phyloP scores from a whole-genome alignment of 495 filamentous ascomycete genomes.

The Hypoxylon lienhwacheense region DNA sequence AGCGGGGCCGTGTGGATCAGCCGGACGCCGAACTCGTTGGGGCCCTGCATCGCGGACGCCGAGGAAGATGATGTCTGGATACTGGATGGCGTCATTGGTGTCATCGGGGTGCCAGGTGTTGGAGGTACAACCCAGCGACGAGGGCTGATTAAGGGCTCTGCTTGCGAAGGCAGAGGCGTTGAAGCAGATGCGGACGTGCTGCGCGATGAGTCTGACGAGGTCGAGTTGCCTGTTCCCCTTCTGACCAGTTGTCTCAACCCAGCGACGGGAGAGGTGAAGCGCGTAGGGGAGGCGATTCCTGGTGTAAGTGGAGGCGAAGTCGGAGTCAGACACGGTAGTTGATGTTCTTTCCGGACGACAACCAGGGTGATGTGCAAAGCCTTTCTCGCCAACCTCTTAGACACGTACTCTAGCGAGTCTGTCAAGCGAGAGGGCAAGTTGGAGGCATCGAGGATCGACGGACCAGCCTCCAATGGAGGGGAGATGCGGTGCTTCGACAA shows the following conservation, averaged over 20 bases:
- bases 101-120: slow-evolving; percentile 42
- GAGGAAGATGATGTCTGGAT: slow-evolving; percentile 40
- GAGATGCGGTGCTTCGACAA: slow-evolving; percentile 54
- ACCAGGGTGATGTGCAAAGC: slow-evolving; percentile 50
- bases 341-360: slow-evolving; percentile 53
- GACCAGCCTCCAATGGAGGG: slow-evolving; percentile 57
- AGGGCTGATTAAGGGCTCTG: slow-evolving; percentile 26
- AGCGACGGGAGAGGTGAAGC: slow-evolving; percentile 37
- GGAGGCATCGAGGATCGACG: slow-evolving; percentile 51
- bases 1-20: slow-evolving; percentile 42
- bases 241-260: slow-evolving; percentile 48
- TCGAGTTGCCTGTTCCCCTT: slow-evolving; percentile 34
- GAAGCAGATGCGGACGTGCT: slow-evolving; percentile 45
- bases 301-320: slow-evolving; percentile 36
- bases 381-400: slow-evolving; percentile 52
- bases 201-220: slow-evolving; percentile 44
- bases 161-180: slow-evolving; percentile 47
- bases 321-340: slow-evolving; percentile 41
- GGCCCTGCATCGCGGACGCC: slow-evolving; percentile 27
- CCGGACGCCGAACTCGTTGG: slow-evolving; percentile 44
- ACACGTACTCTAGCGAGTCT: slow-evolving; percentile 54
- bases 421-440: slow-evolving; percentile 49
- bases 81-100: slow-evolving; percentile 49
- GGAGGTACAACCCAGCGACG: slow-evolving; percentile 34
- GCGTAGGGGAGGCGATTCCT: slow-evolving; percentile 36